These are phyloP conservation scores for Aspergillus sp. DNA, from an alignment of 2,329 filamentous ascomycete genomes.

Conservation along the genomic window DNA sequence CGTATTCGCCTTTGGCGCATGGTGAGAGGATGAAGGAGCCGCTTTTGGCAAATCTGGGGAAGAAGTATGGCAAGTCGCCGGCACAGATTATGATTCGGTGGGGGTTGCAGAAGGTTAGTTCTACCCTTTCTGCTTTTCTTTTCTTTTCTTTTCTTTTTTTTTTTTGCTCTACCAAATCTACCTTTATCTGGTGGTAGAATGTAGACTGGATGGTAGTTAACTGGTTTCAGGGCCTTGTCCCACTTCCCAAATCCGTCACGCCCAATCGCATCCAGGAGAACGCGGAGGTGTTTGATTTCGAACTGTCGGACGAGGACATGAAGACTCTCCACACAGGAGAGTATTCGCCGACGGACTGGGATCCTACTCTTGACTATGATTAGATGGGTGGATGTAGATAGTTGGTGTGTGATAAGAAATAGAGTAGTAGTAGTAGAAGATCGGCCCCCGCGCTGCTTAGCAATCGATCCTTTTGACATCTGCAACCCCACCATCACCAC, in stretches of 20 bases:
- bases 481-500: slow-evolving; percentile 4
- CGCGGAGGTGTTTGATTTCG: slow-evolving; percentile 59
- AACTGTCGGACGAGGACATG: slow-evolving; percentile 59
- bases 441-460: slow-evolving; percentile 29
- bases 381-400: slow-evolving; percentile 11
- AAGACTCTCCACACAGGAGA: slow-evolving; percentile 53
- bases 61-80: slow-evolving; percentile 68
- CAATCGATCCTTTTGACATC: slow-evolving; percentile 18
- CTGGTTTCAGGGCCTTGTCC: slow-evolving; percentile 54
- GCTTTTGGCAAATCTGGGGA: slow-evolving; percentile 59
- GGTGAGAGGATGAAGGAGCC: slow-evolving; percentile 69
- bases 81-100: slow-evolving; percentile 76
- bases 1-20: slow-evolving; percentile 75
- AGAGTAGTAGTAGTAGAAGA: background rate
- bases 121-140: background rate
- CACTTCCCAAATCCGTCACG: slow-evolving; percentile 63
- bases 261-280: slow-evolving; percentile 62
- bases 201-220: background rate
- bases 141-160: background rate
- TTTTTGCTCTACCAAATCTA: background rate
- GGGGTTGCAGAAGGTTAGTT: slow-evolving; percentile 73
- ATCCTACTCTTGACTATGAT: slow-evolving; percentile 46
- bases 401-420: background rate
- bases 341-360: slow-evolving; percentile 61
- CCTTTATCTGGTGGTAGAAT: background rate